Evolutionary conservation across 2,329 filamentous ascomycete genomes (phyloP), one percentile per base, ranked within the genome.

Genomic region (Sarocladium strictum): DNA sequence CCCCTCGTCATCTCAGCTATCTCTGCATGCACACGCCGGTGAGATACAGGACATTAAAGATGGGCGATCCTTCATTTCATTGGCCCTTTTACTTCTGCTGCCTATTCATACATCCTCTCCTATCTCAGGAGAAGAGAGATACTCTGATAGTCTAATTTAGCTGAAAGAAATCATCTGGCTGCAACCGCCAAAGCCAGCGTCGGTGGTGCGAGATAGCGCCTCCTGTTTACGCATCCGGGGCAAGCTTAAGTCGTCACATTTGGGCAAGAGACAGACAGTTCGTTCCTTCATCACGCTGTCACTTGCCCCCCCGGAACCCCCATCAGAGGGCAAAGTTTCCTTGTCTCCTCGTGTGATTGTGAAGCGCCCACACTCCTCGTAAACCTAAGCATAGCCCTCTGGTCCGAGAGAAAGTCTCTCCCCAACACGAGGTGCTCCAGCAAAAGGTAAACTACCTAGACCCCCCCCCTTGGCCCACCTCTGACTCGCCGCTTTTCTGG

Each of bases 401-500:
- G 5, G 17, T n/a, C 14, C 17, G 14, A 7, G n/a, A n/a, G n/a
- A n/a, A n/a, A n/a, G n/a, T n/a, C n/a, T 23, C 23, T 27, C 12
- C 23, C 47, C 26, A 51, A 51, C 47, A 51, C 47, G 47, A 51
- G 47, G 27, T 33, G 7, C 11, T 4, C 12, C 29, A 12, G 29
- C 12, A 7, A 32, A 32, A n/a, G 15, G 35, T n/a, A 5, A n/a
- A 17, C 32, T 33, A 15, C 32, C 15, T 38, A 17, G 9, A 38
- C 15, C 7, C 35, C n/a, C 38, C 38, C 9, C 19, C 38, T 43
- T 43, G 47, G 47, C 47, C 47, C 47, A 51, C 47, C 47, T 19
- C 47, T 51, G 47, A 51, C 47, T 51, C 47, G 47, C 47, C 37
- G n/a, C n/a, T n/a, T 40, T 35, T 51, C 27, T 51, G 47, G 38